Evolutionary conservation across 352 stramenopile genomes (phyloP), one percentile per base, ranked within the genome.

Genomic region (Globisporangium abappressorium): DNA sequence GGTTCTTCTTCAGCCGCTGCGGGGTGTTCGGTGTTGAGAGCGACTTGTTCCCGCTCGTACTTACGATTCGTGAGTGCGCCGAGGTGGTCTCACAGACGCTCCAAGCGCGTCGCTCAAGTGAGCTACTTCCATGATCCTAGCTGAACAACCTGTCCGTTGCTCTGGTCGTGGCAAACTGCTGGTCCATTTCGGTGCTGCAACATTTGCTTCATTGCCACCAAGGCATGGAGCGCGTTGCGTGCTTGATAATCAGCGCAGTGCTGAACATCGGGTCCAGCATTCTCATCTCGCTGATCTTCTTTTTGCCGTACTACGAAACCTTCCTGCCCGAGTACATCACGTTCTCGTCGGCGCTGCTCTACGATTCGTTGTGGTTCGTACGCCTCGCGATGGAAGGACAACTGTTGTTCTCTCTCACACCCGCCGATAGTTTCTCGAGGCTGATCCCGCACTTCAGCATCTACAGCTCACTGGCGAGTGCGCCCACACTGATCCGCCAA

Each of bases 401-500:
- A n/a, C 58, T 69, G 15, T 46, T 80, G 15, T 73, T 77, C 34
- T 64, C 57, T 22, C 24, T 63, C 0, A 53, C 63, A 8, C 36
- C 12, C 3, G 57, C 47, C 22, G 61, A 79, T 22, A n/a, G 67
- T 3, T 18, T 72, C 15, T 72, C 63, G 26, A 77, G 65, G 57
- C 53, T 77, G 11, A 30, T 79, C 1, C 70, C 61, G 5, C 73
- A 75, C 47, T 3, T 76, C 6, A 69, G 60, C 33, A 75, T 79
- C 24, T 73, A 66, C 65, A 47, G 22, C 9, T 68, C 57, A n/a
- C 47, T 73, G 20, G 22, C 24, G 11, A 69, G 47, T 28, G 36
- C n/a, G 11, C 22, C 7, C 2, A 69, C 34, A 7, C 47, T 53
- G 46, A 64, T 63, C 8, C 24, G n/a, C 0, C n/a, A 22, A 1